Percentiles rank a stretch among this genome's conserved stretches.
Evolutionary conservation across 495 filamentous ascomycete genomes (phyloP).

Genomic region (Podospora pseudoanserina): DNA sequence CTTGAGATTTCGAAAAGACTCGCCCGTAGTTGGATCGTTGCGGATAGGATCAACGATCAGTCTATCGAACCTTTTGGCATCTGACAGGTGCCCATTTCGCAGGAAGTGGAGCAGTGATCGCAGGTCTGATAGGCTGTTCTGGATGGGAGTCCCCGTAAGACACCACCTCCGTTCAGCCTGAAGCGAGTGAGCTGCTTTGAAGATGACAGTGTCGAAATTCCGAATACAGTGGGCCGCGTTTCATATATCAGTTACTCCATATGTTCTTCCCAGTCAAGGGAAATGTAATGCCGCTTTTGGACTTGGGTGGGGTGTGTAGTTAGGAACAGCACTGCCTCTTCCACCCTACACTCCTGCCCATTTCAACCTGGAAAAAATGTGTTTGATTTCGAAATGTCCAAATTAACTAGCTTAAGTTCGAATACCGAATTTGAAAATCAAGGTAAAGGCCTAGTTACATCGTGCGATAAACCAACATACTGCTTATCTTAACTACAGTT

Average conservation of each 20-base stretch:
- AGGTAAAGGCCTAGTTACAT: too few relatives aligned
- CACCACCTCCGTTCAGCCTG: constrained; percentile 6
- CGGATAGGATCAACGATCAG: background rate
- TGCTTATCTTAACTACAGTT: too few relatives aligned
- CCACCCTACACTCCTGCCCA: too few relatives aligned
- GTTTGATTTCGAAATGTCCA: too few relatives aligned
- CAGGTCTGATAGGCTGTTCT: constrained; percentile 1
- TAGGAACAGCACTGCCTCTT: too few relatives aligned
- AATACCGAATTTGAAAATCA: too few relatives aligned
- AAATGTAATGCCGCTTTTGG: too few relatives aligned
- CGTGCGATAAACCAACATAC: too few relatives aligned
- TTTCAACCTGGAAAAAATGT: too few relatives aligned
- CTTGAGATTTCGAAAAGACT: constrained; percentile 2
- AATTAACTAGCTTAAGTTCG: too few relatives aligned
- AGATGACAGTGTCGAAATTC: background rate
- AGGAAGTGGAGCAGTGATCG: constrained; percentile 4
- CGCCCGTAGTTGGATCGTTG: background rate
- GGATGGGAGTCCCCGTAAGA: constrained; percentile 5
- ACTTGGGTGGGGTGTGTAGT: too few relatives aligned
- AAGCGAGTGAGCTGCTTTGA: constrained; percentile 5
- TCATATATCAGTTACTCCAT: background rate
- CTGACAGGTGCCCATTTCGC: background rate
- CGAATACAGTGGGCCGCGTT: constrained; percentile 4
- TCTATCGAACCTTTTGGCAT: background rate
- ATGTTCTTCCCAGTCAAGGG: background rate